Base-by-base conservation (phyloP, 495 filamentous ascomycete genomes). In the Penicillium pancosmium region DNA sequence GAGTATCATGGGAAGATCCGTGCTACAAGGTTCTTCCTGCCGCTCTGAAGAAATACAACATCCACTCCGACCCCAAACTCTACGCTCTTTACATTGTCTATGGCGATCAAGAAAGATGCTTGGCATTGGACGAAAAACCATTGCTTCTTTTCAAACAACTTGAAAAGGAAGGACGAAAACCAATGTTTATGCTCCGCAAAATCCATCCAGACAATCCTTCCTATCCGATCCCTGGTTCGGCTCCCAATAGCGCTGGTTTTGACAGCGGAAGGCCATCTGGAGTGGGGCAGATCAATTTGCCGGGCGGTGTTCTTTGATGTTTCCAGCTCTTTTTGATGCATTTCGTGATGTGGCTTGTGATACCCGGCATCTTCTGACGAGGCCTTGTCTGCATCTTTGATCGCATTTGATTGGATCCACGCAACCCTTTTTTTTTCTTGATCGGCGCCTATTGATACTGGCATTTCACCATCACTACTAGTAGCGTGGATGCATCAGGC, bases 71-170 rank as follows among this genome's bases (percentile, higher is more conserved):
- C 53, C 97, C 92, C 89, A 91, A 93, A 63, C 89, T 96, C 65
- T 98, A 98, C 63, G 93, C 94, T 1, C 81, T 98, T 27, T 98
- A 98, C 68, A 98, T 98, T 59, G 94, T 98, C 2, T 94, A 96
- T 64, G 94, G 94, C 18, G 93, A 98, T 61, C 91, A 98, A 73
- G 94, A 98, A 77, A 86, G 94, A 21, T 98, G 94, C 73, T 76
- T 98, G 18, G 92, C 88, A 1, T 74, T 96, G 56, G 88, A 97
- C 36, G 94, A 98, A 75, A 91, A 93, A 66, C 94, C 94, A 21
- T 80, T 98, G 43, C 91, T 96, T 56, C 78, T 98, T 57, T 98
- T 98, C 79, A 98, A 98, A 77, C 93, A 97, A 66, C 78, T 98
- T 46, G 92, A 97, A 70, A 91, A 89, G 65, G 94, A 98, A 75